phyloP scores from a whole-genome alignment of 2,329 filamentous ascomycete species.

The Talaromyces sp. region DNA sequence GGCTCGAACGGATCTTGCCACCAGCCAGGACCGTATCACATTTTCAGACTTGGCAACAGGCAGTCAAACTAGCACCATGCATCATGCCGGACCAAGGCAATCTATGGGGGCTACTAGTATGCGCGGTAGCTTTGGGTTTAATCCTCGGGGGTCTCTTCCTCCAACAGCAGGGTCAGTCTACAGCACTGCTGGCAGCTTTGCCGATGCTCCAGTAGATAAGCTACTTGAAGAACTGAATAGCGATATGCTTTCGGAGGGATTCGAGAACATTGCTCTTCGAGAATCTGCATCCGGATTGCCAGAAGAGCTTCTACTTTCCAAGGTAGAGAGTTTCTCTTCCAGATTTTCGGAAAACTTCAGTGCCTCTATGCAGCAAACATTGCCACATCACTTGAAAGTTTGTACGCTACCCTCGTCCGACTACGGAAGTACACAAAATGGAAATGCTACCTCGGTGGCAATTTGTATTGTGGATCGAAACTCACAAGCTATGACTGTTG shows the following conservation, averaged over 20 bases:
- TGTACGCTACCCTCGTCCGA: conserved; percentile 63
- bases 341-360: conserved; percentile 43
- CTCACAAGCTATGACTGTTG: conserved; percentile 68
- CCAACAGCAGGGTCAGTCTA: conserved; percentile 51
- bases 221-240: conserved; percentile 69
- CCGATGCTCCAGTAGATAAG: conserved; percentile 70
- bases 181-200: conserved; percentile 61
- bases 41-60: conserved; percentile 71
- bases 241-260: conserved; percentile 66
- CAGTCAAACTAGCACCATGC: conserved; percentile 37
- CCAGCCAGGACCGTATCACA: conserved; percentile 77
- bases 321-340: conserved; percentile 69
- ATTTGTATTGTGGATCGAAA: conserved; percentile 71
- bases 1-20: conserved; percentile 81
- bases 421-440: conserved; percentile 33
- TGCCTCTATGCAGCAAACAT: conserved; percentile 27
- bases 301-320: conserved; percentile 72
- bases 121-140: conserved; percentile 62
- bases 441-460: conserved; percentile 37
- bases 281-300: conserved; percentile 72
- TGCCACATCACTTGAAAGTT: conserved; percentile 48
- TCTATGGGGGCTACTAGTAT: conserved; percentile 71
- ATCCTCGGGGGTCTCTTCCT: conserved; percentile 60
- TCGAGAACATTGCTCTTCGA: conserved; percentile 72
- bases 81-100: conserved; percentile 60